These are phyloP conservation scores for Botryotinia narcissicola DNA, from an alignment of 2,329 filamentous ascomycete species.

Conservation along the genomic window DNA sequence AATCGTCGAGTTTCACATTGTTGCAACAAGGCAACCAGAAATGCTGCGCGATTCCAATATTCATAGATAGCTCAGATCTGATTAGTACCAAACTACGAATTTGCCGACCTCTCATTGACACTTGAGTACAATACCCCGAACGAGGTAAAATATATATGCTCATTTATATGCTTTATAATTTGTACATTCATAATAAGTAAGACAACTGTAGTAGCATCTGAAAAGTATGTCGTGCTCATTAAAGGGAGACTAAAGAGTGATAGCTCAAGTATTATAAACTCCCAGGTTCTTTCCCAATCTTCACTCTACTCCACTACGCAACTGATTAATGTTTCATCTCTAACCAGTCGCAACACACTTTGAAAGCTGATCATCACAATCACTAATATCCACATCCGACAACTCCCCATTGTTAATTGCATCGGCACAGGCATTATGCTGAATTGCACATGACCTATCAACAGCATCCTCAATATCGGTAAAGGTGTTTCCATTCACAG, in stretches of 20 bases:
- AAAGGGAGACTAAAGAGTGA: neutral
- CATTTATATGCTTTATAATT: neutral
- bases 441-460: conserved; percentile 7
- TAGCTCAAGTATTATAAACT: neutral
- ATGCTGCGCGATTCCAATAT: no score
- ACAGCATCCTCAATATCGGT: conserved; percentile 3
- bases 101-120: neutral
- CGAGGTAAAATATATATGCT: neutral
- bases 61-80: neutral
- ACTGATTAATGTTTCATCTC: neutral
- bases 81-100: neutral
- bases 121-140: no score
- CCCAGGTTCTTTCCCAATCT: neutral
- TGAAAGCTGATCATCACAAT: conserved; percentile 5
- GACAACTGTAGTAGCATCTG: neutral
- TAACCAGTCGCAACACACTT: neutral
- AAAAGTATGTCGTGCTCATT: neutral
- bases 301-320: neutral
- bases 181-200: neutral
- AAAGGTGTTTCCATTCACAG: conserved; percentile 3
- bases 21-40: neutral
- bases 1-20: neutral
- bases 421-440: conserved; percentile 15
- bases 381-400: neutral
- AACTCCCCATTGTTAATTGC: conserved; percentile 1